Evolutionary conservation across 257 asterid genomes (phyloP), one percentile per base, ranked within the genome.

Genomic region (Nicotiana tomentosiformis): DNA sequence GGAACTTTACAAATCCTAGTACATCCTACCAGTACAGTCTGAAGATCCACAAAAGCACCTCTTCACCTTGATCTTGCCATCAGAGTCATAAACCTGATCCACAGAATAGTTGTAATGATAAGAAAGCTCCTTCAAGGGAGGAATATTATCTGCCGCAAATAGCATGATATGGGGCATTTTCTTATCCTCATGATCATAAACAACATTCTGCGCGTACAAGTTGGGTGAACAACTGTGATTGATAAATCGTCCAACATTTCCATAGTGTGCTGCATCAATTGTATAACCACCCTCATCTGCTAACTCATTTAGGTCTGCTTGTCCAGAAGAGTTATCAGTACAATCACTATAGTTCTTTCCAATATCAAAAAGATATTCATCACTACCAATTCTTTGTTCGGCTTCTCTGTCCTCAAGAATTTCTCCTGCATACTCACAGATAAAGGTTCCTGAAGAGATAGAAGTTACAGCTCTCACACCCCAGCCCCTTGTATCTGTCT

Each of bases 221-320:
- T 94, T 96, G 2, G 99, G 98, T 1, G 90, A 87, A 83, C 99
- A 96, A 89, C 99, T 92, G 83, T 96, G 98, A 64, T 96, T 94
- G 46, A 96, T 83, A 83, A 96, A 94, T 86, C 99, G 89, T 35
- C 99, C 99, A 2, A 96, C 78, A 37, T 90, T 94, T 64, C 98
- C 99, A 77, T 35, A 89, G 10, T 79, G 79, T 20, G 88, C 90
- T 0, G 97, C 99, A 78, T 96, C 99, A 37, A 96, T 92, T 12
- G 99, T 93, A 26, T 81, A 93, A 23, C 95, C 92, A 32, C 84
- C 96, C 46, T 87, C 95, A 57, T 88, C 94, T 51, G 10, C 83
- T 26, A 67, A 82, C 60, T 85, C 95, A 46, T 46, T 82, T 5
- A 69, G 72, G 43, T 51, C 17, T 62, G 78, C 88, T 39, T 81